Percentiles rank a stretch among this genome's conserved stretches.
Conservation (phyloP, 805 yeast genomes). For the Candida hungchunana region DNA sequence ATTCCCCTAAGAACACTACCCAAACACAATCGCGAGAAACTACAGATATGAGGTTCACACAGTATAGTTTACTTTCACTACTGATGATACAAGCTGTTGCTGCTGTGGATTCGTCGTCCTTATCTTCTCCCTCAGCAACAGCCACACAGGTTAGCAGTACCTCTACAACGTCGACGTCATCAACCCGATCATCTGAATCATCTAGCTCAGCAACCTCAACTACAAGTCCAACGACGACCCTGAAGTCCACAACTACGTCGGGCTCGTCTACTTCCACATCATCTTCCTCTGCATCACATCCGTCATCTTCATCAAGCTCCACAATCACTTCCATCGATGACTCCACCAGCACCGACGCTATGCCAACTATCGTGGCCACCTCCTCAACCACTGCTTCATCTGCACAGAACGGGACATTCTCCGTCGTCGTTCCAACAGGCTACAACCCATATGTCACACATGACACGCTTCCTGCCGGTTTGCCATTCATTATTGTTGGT, state of each 20-base stretch:
- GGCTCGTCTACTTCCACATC: not conserved
- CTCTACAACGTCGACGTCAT: too few species aligned
- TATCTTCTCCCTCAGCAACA: not conserved
- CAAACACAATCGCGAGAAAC: too few species aligned
- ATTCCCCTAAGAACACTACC: too few species aligned
- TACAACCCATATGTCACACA: constrained; percentile 53
- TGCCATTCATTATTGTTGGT: constrained; percentile 78
- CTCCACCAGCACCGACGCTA: constrained; percentile 1
- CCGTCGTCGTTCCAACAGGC: constrained; percentile 23
- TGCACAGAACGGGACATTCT: constrained; percentile 18
- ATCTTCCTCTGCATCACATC: not conserved
- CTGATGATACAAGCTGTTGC: not conserved
- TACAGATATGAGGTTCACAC: not conserved
- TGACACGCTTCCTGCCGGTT: constrained; percentile 53
- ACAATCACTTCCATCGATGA: constrained; percentile 4
- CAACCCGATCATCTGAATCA: too few species aligned
- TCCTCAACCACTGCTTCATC: constrained; percentile 1
- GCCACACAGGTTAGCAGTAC: not conserved
- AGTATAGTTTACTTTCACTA: not conserved
- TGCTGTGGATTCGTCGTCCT: not conserved
- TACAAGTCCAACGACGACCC: not conserved
- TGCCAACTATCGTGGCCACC: constrained; percentile 21
- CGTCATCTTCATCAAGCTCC: constrained; percentile 7
- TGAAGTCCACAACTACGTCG: not conserved
- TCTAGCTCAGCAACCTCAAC: not conserved